Percentiles rank a stretch among this genome's conserved stretches.
Conservation (phyloP, 179 eudicot species). For the Beta macrorhiza region DNA sequence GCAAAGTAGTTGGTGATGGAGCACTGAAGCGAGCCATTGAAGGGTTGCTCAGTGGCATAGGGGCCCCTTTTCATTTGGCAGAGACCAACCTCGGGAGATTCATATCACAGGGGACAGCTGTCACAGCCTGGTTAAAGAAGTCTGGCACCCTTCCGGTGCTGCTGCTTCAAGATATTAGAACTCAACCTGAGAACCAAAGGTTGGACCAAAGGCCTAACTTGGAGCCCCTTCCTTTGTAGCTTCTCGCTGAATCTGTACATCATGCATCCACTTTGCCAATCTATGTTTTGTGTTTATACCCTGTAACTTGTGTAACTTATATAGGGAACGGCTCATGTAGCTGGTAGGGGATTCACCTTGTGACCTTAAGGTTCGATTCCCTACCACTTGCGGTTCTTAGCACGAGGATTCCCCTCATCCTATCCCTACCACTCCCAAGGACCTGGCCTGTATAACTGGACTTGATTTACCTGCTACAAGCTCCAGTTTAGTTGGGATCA, state of each 20-base stretch:
- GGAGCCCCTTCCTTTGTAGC: slow-evolving; percentile 45
- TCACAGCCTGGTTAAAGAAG: slow-evolving; percentile 77
- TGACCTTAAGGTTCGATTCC: neutral
- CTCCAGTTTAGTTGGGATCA: slow-evolving; percentile 20
- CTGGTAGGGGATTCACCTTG: neutral
- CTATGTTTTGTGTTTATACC: slow-evolving; percentile 15
- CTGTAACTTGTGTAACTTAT: neutral
- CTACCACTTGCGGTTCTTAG: neutral
- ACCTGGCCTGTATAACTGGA: too few relatives aligned
- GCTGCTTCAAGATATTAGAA: slow-evolving; percentile 69
- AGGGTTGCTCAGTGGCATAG: slow-evolving; percentile 68
- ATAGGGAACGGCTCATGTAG: neutral
- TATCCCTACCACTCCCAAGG: too few relatives aligned
- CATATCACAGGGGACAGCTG: slow-evolving; percentile 69
- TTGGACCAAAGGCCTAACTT: slow-evolving; percentile 37
- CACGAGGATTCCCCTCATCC: neutral
- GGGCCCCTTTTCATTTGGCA: slow-evolving; percentile 73
- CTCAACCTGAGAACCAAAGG: slow-evolving; percentile 27
- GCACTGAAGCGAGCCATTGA: slow-evolving; percentile 75
- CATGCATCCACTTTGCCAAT: neutral
- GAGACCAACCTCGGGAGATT: slow-evolving; percentile 84
- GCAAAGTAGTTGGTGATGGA: slow-evolving; percentile 92
- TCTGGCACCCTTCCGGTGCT: slow-evolving; percentile 65
- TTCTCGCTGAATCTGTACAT: slow-evolving; percentile 22
- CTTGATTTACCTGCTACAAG: slow-evolving; percentile 29